These are phyloP conservation scores for Fistulifera pelliculosa DNA, from an alignment of 108 stramenopile species.

Conservation along the genomic window DNA sequence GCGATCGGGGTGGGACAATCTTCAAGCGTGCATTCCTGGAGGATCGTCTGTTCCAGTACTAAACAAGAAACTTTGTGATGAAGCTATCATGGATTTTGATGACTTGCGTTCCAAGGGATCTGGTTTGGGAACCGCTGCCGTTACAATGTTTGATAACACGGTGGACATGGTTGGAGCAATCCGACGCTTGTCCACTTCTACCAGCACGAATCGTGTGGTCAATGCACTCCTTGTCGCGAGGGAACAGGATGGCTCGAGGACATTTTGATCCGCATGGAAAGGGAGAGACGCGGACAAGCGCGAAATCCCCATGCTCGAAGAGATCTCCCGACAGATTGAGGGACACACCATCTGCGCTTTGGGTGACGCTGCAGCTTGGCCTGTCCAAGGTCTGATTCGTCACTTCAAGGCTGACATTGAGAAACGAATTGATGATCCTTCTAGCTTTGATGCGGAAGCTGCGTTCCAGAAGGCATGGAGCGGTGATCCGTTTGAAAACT, in stretches of 20 bases:
- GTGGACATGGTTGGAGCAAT: slow-evolving; percentile 99
- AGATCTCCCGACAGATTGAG: slow-evolving; percentile 98
- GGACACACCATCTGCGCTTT: slow-evolving; percentile 99
- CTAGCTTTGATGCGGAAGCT: slow-evolving; percentile 80
- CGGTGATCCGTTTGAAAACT: slow-evolving; percentile 85
- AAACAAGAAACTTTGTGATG: slow-evolving; percentile 94
- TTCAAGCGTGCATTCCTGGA: slow-evolving; percentile 99
- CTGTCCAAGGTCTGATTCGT: slow-evolving; percentile 95
- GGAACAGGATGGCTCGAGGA: slow-evolving; percentile 91
- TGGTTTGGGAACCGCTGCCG: slow-evolving; percentile 98
- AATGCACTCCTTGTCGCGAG: slow-evolving; percentile 99
- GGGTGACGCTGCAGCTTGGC: slow-evolving; percentile 99
- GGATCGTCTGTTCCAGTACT: slow-evolving; percentile 98
- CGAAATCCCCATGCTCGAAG: slow-evolving; percentile 99
- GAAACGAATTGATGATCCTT: slow-evolving; percentile 90
- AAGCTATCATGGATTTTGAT: slow-evolving; percentile 99
- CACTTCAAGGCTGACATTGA: slow-evolving; percentile 98
- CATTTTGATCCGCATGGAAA: slow-evolving; percentile 92
- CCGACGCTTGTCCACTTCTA: slow-evolving; percentile 99
- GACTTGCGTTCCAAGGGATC: slow-evolving; percentile 90
- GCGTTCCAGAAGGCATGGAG: slow-evolving; percentile 96
- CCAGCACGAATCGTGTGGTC: slow-evolving; percentile 99
- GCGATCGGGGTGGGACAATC: slow-evolving; percentile 96
- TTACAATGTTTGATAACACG: slow-evolving; percentile 98
- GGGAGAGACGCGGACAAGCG: slow-evolving; percentile 97